Base-by-base conservation (phyloP, 805 yeast species). In the Dipodascus geniculatus region DNA sequence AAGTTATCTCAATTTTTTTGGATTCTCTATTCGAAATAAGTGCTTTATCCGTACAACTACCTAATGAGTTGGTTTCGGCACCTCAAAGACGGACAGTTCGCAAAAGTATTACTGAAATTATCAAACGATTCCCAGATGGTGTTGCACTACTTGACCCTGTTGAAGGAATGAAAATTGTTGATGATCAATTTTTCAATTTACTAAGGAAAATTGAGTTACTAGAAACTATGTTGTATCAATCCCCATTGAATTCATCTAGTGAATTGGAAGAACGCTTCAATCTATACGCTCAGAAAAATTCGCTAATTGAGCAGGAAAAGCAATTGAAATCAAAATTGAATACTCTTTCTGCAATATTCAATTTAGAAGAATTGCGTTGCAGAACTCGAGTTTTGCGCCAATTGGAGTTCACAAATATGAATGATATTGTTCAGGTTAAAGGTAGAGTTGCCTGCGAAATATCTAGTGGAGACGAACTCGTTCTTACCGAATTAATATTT, bases 391-490 rank as follows among this genome's bases (percentile, higher is more conserved):
- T 93, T 2, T 73, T 93, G 54, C 77, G 81, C 61, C 79, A 78
- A n/a, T 72, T 89, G n/a, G 87, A 80, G 14, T 93, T 85, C 65
- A 82, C 93, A 47, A 96, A 91, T 63, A 73, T 73, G 3, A 76
- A 80, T 49, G 77, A 85, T 60, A 90, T 87, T 55, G 93, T 87
- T 20, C 63, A 72, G 50, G 72, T 93, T 59, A 90, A 90, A 70
- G 98, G 98, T 33, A 74, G 97, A 57, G 95, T 87, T 49, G 96
- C 95, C 0, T 93, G 96, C 71, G 99, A 93, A 62, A 64, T 70
- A 55, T 58, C 67, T 49, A 59, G 88, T 23, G 98, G 98, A 0
- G 88, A 90, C 80, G 99, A 93, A 68, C 74, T 90, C 54, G 83
- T 85, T 1, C 66, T 93, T 9, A 91, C 99, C 0, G 99, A 93